Evolutionary conservation across 805 yeast genomes (phyloP), one percentile per base, ranked within the genome.

Genomic region (Ogataea allantospora): DNA sequence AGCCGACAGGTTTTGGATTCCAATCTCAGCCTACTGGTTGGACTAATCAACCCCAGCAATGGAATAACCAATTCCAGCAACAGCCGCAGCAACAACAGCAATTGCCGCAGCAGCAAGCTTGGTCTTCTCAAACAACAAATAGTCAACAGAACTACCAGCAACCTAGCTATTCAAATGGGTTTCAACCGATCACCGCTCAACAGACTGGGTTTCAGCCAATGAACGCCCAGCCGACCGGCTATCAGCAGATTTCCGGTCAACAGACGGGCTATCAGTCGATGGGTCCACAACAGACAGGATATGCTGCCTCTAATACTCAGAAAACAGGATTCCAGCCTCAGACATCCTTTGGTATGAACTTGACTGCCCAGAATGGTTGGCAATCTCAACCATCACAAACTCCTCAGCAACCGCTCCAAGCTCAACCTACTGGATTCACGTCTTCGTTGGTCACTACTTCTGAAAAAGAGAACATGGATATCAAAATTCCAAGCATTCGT

Each of bases 401-500:
- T 8, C 44, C 40, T 12, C 48, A 40, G 20, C 47, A 56, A 17
- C 61, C 55, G 13, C 44, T 70, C 35, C 61, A 62, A 29, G 52
- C 68, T 7, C 75, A 66, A 47, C 72, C 67, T 32, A 71, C 78
- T 11, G 78, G 80, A 4, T 69, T 65, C 35, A 66, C 69, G 18
- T 59, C 67, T 12, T 41, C 62, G 7, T 43, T 55, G 30, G 30
- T 47, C 11, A 25, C 46, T 4, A 21, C 40, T 18, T 48, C 48
- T 11, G 49, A 34, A n/a, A 39, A 42, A 23, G 77, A 77, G 51
- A 78, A 80, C 55, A 70, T 63, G 26, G 78, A 71, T 12, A 52
- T 85, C 45, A 80, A 79, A 54, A 78, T 84, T 46, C 93, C 93
- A 28, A 67, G 67, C 48, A 84, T 86, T 43, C 75, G 97, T 49